Evolutionary conservation across 176 grass and related monocot species (phyloP).

Genomic region (Aegilops bicornis): DNA sequence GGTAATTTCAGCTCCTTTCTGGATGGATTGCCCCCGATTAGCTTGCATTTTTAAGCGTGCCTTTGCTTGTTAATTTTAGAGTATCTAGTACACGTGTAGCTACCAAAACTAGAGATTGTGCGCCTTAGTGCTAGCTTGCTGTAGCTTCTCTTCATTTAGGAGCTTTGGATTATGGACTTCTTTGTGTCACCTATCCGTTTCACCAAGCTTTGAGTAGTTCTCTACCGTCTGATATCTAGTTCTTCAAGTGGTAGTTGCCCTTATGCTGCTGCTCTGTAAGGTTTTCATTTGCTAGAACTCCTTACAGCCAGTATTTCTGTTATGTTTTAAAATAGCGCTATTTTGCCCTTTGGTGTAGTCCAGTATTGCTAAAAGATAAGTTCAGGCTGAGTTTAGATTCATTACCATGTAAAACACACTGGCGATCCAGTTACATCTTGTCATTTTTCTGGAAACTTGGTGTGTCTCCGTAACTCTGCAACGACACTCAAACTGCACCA

Average conservation of each 20-base stretch:
- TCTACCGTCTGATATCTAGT: not conserved
- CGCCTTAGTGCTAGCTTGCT: not conserved
- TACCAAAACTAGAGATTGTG: not conserved
- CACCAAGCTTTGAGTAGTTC: not conserved
- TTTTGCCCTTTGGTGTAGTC: not conserved
- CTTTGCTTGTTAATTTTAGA: not conserved
- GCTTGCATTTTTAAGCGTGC: not conserved
- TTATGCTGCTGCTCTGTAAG: not conserved
- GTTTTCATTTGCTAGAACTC: slow-evolving; percentile 16
- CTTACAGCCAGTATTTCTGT: not conserved
- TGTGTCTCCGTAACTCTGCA: not conserved
- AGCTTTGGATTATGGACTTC: not conserved
- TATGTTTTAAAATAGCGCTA: not conserved
- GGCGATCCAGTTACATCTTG: not conserved
- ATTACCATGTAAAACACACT: not conserved
- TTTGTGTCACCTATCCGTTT: not conserved
- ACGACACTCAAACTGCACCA: not conserved
- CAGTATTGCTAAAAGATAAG: not conserved
- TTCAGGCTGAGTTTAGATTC: not conserved
- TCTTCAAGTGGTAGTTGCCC: not conserved
- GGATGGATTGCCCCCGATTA: not conserved
- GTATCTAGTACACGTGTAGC: not conserved
- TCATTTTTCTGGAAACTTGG: not conserved
- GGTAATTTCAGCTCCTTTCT: slow-evolving; percentile 47
- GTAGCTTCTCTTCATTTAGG: slow-evolving; percentile 1